A percentile compares a stretch with the other conserved stretches of the same genome.
phyloP scores from a whole-genome alignment of 2,329 filamentous ascomycete species.

The Whalleya microplaca region DNA sequence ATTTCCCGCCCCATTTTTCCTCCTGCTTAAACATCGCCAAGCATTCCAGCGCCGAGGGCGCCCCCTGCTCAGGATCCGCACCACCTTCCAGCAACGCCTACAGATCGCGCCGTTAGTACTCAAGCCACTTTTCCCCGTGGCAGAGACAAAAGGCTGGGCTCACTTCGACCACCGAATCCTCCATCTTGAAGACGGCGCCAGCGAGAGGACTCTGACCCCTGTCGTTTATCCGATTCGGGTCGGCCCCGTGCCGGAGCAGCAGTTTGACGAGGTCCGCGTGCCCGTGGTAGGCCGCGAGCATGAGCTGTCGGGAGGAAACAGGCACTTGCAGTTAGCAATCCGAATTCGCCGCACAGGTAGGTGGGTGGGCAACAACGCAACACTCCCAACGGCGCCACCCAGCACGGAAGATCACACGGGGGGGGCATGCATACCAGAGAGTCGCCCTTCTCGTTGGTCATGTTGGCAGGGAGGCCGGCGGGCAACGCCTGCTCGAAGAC shows the following conservation, averaged over 20 bases:
- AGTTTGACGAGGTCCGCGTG: conserved; percentile 63
- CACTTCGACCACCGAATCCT: conserved; percentile 65
- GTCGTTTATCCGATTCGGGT: conserved; percentile 71
- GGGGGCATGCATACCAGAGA: conserved; percentile 55
- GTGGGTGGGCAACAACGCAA: background rate
- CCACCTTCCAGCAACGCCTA: conserved; percentile 54
- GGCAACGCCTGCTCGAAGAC: conserved; percentile 66
- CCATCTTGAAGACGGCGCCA: conserved; percentile 74
- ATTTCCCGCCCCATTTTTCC: conserved; percentile 52
- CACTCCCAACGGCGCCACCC: too few relatives aligned
- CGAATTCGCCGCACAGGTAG: background rate
- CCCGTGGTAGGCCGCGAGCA: conserved; percentile 74
- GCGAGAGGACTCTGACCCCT: conserved; percentile 70
- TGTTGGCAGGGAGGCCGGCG: conserved; percentile 68
- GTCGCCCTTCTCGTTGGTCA: conserved; percentile 75
- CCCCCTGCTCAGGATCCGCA: conserved; percentile 57
- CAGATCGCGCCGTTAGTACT: conserved; percentile 2
- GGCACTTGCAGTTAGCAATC: background rate
- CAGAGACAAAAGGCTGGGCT: background rate
- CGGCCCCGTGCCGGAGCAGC: conserved; percentile 64
- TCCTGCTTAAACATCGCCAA: conserved; percentile 57
- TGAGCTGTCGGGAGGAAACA: conserved; percentile 52
- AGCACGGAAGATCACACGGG: too few relatives aligned
- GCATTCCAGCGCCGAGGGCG: conserved; percentile 53
- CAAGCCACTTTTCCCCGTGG: too few relatives aligned